Evolutionary conservation across 2,329 filamentous ascomycete species (phyloP).

Genomic region (Gnomoniopsis sp.): DNA sequence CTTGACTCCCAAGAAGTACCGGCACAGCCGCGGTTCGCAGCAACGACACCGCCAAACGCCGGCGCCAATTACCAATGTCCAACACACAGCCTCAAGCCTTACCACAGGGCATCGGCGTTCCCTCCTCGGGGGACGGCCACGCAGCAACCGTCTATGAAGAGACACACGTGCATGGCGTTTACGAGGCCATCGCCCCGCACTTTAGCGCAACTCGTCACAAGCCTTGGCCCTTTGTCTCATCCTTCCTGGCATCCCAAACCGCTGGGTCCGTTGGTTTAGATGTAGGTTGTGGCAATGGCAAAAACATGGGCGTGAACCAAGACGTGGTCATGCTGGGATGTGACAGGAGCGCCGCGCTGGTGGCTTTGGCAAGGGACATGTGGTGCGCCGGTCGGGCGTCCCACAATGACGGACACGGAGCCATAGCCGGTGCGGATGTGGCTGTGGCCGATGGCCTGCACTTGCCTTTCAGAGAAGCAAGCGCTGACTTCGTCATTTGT

Average conservation of each 20-base stretch:
- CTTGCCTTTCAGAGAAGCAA: conserved; percentile 67
- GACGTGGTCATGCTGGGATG: conserved; percentile 77
- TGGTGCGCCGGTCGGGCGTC: conserved; percentile 15
- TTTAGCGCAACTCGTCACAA: conserved; percentile 77
- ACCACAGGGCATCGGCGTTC: neutral
- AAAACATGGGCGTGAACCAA: conserved; percentile 81
- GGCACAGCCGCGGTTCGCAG: neutral
- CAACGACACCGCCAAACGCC: neutral
- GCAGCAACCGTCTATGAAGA: conserved; percentile 68
- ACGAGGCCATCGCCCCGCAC: conserved; percentile 81
- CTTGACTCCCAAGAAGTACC: no score
- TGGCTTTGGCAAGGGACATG: conserved; percentile 42
- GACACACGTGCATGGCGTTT: conserved; percentile 85
- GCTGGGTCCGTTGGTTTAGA: conserved; percentile 81
- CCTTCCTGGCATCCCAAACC: conserved; percentile 65
- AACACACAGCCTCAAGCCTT: neutral
- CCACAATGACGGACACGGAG: neutral
- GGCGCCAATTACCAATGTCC: neutral
- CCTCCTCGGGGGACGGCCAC: conserved; percentile 15
- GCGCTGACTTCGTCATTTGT: conserved; percentile 80
- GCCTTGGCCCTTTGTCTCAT: conserved; percentile 89
- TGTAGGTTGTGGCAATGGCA: conserved; percentile 94
- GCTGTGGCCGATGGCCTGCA: conserved; percentile 77
- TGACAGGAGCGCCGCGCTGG: conserved; percentile 67
- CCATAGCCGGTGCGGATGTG: conserved; percentile 51